phyloP scores from a whole-genome alignment of 1,139 yeast genomes.

The Suhomyces anneliseae region DNA sequence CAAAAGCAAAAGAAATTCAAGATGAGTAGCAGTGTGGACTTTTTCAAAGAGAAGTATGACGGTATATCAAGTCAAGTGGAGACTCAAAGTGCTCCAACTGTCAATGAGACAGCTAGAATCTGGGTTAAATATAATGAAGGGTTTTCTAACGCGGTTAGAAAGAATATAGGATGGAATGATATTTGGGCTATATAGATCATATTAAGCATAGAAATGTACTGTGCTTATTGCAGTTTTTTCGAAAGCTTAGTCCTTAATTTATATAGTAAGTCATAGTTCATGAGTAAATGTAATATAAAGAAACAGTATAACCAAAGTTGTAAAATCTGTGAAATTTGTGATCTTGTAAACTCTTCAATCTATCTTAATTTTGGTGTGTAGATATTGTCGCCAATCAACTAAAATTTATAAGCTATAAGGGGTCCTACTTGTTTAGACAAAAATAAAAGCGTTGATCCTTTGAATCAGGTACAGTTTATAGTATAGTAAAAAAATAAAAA shows the following conservation, averaged over 20 bases:
- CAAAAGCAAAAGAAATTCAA: slow-evolving; percentile 28
- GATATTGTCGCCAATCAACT: too few relatives aligned
- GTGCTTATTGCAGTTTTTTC: background rate
- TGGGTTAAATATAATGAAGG: slow-evolving; percentile 97
- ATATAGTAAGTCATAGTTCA: background rate
- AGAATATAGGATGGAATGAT: slow-evolving; percentile 77
- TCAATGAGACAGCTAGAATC: slow-evolving; percentile 40
- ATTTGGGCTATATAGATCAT: slow-evolving; percentile 44
- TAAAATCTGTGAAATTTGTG: too few relatives aligned
- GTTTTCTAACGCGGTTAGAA: slow-evolving; percentile 89
- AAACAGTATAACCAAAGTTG: background rate
- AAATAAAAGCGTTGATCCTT: too few relatives aligned
- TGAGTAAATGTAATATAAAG: background rate
- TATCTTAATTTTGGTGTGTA: too few relatives aligned
- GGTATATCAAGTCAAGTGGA: slow-evolving; percentile 27
- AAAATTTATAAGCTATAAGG: too few relatives aligned
- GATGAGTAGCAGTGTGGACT: slow-evolving; percentile 35
- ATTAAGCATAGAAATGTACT: background rate
- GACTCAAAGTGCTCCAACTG: slow-evolving; percentile 6
- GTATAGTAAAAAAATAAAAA: too few relatives aligned
- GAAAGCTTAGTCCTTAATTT: background rate
- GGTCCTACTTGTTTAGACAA: too few relatives aligned
- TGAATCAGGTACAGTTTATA: too few relatives aligned
- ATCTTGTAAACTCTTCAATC: too few relatives aligned
- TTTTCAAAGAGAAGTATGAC: slow-evolving; percentile 42